phyloP scores from a whole-genome alignment of 192 early-diverging fungal genomes.

The Polychytrium aggregatum region DNA sequence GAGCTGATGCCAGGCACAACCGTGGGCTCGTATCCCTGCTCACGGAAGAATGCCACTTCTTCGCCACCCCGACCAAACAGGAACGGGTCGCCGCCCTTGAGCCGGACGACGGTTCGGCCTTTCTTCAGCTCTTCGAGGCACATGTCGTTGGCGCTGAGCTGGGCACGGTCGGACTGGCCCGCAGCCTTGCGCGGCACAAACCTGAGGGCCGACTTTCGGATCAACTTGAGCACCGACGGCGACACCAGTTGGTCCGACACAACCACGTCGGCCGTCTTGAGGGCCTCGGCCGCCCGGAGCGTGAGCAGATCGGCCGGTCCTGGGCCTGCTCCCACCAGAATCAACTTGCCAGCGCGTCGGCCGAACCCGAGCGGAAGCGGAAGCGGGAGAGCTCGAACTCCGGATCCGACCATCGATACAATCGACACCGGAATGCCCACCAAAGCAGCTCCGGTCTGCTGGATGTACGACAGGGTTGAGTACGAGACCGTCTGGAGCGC shows the following conservation, averaged over 20 bases:
- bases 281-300: constrained; percentile 9
- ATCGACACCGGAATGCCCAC: too few species aligned
- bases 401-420: too few species aligned
- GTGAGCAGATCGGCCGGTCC: constrained; percentile 79
- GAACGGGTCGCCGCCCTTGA: constrained; percentile 90
- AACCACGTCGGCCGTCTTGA: constrained; percentile 70
- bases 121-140: constrained; percentile 56
- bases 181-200: constrained; percentile 56
- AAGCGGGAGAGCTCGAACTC: too few species aligned
- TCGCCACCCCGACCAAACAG: constrained; percentile 89
- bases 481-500: too few species aligned
- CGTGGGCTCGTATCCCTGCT: constrained; percentile 51
- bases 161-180: constrained; percentile 56
- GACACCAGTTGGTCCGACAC: constrained; percentile 54
- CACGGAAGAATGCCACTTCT: constrained; percentile 64
- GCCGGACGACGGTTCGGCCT: constrained; percentile 62
- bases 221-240: constrained; percentile 34
- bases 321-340: constrained; percentile 77
- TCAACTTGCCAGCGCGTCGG: too few species aligned
- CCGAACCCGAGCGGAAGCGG: too few species aligned
- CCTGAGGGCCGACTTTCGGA: constrained; percentile 44
- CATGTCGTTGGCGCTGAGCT: constrained; percentile 65
- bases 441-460: too few species aligned
- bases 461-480: too few species aligned
- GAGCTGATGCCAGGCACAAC: constrained; percentile 72